These are phyloP conservation scores for Skeletonema marinoi DNA, from an alignment of 108 stramenopile genomes.

Conservation along the genomic window DNA sequence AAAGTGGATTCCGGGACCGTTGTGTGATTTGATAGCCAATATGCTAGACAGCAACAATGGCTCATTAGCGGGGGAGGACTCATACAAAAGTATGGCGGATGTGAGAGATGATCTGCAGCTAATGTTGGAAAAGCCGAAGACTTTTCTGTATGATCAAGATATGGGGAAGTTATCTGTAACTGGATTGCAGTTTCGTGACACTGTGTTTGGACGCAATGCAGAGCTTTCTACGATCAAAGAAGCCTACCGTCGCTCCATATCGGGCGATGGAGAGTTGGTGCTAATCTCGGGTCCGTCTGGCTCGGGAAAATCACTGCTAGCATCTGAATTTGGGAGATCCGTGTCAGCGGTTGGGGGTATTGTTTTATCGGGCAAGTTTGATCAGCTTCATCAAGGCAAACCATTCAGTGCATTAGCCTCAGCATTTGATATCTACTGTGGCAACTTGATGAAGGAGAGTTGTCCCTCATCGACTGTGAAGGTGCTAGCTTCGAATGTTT, in stretches of 20 bases:
- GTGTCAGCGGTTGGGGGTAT: neutral
- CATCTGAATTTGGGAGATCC: neutral
- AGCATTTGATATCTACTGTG: slow-evolving; percentile 5
- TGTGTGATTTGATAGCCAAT: slow-evolving; percentile 18
- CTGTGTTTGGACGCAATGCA: neutral
- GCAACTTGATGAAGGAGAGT: neutral
- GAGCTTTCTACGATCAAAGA: slow-evolving; percentile 2
- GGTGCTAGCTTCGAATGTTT: neutral
- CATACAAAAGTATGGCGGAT: neutral
- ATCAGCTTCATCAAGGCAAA: slow-evolving; percentile 21
- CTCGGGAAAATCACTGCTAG: slow-evolving; percentile 5
- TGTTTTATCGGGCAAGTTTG: slow-evolving; percentile 32
- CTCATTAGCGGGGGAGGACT: neutral
- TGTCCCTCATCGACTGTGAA: neutral
- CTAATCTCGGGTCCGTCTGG: slow-evolving; percentile 16
- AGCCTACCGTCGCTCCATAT: neutral
- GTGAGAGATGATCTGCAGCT: slow-evolving; percentile 1
- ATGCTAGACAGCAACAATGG: slow-evolving; percentile 9
- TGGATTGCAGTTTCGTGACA: slow-evolving; percentile 9
- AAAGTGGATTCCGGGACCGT: slow-evolving; percentile 2
- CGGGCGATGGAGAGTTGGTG: slow-evolving; percentile 2
- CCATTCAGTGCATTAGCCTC: slow-evolving; percentile 19
- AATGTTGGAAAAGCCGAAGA: slow-evolving; percentile 17
- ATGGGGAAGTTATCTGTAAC: neutral
- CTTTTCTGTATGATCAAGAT: slow-evolving; percentile 13